Conservation (phyloP, 441 rosid species). For the Codiaeum variegatum region DNA sequence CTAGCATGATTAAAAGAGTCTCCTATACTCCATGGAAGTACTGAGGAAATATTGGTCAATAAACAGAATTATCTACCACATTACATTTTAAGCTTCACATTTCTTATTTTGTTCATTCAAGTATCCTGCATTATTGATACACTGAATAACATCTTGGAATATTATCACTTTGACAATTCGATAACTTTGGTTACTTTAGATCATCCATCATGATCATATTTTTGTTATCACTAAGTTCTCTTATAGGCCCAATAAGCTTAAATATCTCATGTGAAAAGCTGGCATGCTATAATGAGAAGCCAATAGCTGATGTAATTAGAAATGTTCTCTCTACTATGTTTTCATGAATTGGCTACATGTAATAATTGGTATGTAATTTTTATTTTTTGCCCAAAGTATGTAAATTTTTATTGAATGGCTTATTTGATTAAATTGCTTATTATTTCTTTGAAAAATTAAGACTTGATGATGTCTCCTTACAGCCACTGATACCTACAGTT, state of each 20-base stretch:
- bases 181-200: not conserved
- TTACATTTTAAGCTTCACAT: not conserved
- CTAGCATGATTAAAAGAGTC: not conserved
- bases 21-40: not conserved
- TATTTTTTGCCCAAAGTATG: no score
- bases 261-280: not conserved
- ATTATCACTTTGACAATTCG: not conserved
- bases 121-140: not conserved
- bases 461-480: not conserved
- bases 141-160: not conserved
- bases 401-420: not conserved
- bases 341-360: no score
- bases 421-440: not conserved
- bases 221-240: not conserved
- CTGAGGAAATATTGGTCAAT: not conserved
- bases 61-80: not conserved
- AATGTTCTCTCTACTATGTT: not conserved
- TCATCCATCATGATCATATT: not conserved
- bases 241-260: not conserved
- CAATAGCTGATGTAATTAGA: not conserved
- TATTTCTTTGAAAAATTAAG: not conserved
- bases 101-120: not conserved
- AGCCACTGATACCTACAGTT: constrained; percentile 5
- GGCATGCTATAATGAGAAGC: not conserved
- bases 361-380: not conserved